Conservation (phyloP, 1,139 yeast genomes). For the Lodderomyces orthopsilosis region DNA sequence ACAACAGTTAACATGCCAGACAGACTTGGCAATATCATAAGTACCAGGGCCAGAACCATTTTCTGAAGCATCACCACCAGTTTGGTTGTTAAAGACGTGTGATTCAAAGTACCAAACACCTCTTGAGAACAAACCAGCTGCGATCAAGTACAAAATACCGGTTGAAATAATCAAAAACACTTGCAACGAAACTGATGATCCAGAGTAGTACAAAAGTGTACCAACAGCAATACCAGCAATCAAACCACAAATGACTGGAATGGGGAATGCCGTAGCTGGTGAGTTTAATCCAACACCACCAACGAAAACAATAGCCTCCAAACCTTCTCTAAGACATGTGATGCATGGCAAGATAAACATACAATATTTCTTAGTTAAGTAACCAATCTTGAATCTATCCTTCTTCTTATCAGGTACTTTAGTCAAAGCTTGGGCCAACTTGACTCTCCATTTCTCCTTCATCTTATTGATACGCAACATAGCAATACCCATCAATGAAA, state of each 20-base stretch:
- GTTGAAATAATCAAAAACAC: conserved; percentile 74
- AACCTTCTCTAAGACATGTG: conserved; percentile 80
- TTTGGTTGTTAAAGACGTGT: conserved; percentile 52
- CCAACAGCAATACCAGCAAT: conserved; percentile 68
- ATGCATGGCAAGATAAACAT: conserved; percentile 73
- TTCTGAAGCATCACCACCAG: conserved; percentile 86
- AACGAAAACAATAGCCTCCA: conserved; percentile 82
- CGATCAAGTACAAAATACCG: conserved; percentile 71
- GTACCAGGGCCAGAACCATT: conserved; percentile 86
- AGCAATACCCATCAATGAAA: conserved; percentile 84
- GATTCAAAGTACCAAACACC: conserved; percentile 81
- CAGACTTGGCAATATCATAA: conserved; percentile 65
- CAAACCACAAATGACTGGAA: conserved; percentile 75
- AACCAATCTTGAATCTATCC: conserved; percentile 31
- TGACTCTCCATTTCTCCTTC: conserved; percentile 85
- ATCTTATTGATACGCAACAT: conserved; percentile 83
- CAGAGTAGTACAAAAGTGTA: conserved; percentile 61
- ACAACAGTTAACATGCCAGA: conserved; percentile 91
- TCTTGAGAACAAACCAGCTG: conserved; percentile 82
- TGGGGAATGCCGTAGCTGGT: conserved; percentile 75
- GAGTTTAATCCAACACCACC: conserved; percentile 81
- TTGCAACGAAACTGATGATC: conserved; percentile 69
- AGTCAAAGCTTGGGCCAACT: conserved; percentile 68
- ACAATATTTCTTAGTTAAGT: conserved; percentile 57
- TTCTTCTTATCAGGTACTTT: conserved; percentile 32